Conservation (phyloP, 768 basidiomycete genomes). For the Crassisporium funariophilum region DNA sequence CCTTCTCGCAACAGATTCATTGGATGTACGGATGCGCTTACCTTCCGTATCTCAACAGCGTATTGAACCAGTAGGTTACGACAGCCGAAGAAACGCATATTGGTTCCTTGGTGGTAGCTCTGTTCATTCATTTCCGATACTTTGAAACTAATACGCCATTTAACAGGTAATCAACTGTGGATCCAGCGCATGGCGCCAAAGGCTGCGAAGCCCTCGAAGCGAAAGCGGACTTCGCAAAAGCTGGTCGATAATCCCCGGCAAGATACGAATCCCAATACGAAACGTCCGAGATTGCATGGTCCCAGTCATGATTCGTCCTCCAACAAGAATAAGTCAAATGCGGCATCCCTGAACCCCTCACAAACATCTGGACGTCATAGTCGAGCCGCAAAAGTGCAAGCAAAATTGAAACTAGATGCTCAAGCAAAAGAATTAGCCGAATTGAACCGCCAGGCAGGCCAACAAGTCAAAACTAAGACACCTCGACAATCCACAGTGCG, state of each 20-base stretch:
- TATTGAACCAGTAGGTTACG: slow-evolving; percentile 84
- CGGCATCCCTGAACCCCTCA: not conserved
- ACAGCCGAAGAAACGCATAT: slow-evolving; percentile 75
- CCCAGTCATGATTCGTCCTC: slow-evolving; percentile 13
- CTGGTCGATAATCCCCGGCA: slow-evolving; percentile 5
- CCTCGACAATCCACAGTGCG: slow-evolving; percentile 11
- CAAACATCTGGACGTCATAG: slow-evolving; percentile 44
- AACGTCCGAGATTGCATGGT: slow-evolving; percentile 10
- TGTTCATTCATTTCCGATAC: not conserved
- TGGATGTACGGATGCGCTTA: not conserved
- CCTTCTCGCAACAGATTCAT: slow-evolving; percentile 7
- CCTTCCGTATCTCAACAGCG: slow-evolving; percentile 47
- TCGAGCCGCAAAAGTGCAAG: slow-evolving; percentile 70
- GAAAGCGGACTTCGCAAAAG: slow-evolving; percentile 34
- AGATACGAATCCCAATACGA: slow-evolving; percentile 11
- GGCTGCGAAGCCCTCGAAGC: slow-evolving; percentile 40
- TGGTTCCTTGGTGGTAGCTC: slow-evolving; percentile 81
- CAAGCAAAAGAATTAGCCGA: slow-evolving; percentile 72
- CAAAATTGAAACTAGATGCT: slow-evolving; percentile 66
- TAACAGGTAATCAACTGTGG: slow-evolving; percentile 79
- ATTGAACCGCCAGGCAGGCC: slow-evolving; percentile 53
- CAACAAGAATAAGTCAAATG: slow-evolving; percentile 15
- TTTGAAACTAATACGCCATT: too few relatives aligned
- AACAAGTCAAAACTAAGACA: slow-evolving; percentile 14
- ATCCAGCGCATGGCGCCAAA: slow-evolving; percentile 72